Base-by-base conservation (phyloP, 2,329 filamentous ascomycete genomes). In the Pseudogymnoascus sp. region DNA sequence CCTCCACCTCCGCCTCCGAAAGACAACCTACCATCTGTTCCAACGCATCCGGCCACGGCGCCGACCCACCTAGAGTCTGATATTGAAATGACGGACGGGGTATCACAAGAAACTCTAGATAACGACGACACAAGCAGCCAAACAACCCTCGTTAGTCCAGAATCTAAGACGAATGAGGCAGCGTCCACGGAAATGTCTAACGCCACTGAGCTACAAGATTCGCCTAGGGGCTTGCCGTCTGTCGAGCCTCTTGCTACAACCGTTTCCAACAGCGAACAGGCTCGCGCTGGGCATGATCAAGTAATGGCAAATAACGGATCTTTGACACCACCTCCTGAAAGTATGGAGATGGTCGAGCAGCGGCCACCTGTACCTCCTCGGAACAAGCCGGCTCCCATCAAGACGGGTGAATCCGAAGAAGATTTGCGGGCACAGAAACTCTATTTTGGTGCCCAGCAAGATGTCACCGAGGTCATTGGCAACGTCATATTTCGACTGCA, bases 401-500 rank as follows among this genome's bases (percentile, higher is more conserved):
- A 71, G 57, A 65, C 68, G 43, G 66, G 61, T 38, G 68, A 70
- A 15, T 64, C 43, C 9, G 70, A 67, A 38, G 61, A 67, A n/a
- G 66, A 66, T n/a, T 62, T 69, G 5, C 66, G 70, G n/a, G 67
- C 69, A 28, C 68, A 72, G 38, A 59, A 71, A 38, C 71, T 70
- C 68, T 69, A 64, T 59, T 73, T 72, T 67, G 71, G 71, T 20
- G 66, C 70, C 35, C 94, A 99, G 70, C 92, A 99, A 75, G 94
- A 99, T 74, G 93, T 97, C 4, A 91, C 91, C 11, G 94, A 99
- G 74, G 93, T 97, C 50, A 92, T 97, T 76, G 91, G 91, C 62
- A 94, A 93, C 68, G 89, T 96, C 25, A 84, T 97, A 62, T 91
- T 93, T 70, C 88, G 94, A 58, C 79, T 97, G n/a, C 89, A 94